Base-by-base conservation (phyloP, 2,329 filamentous ascomycete species). In the Fusarium austroafricanum region DNA sequence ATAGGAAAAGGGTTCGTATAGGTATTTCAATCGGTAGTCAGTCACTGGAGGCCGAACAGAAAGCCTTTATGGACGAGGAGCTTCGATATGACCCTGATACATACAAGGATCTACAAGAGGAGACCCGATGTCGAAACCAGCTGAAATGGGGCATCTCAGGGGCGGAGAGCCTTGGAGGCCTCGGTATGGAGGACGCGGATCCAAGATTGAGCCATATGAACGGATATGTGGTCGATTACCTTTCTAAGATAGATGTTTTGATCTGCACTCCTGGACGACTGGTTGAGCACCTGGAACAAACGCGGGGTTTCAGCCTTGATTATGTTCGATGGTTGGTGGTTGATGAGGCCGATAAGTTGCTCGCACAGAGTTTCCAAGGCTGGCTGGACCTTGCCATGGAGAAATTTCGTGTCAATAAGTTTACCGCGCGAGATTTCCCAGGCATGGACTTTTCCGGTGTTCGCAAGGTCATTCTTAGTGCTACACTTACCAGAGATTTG, bases 241-340 rank as follows among this genome's bases (percentile, higher is more conserved):
- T 81, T 4, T 93, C 92, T 5, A 92, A 90, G 70, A 89, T 97
- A 5, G 94, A 98, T 76, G 87, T 98, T 33, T 84, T 99, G 26
- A 91, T 97, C 50, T 96, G 93, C 77, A 98, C 95, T 0, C 95
- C 95, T 1, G 96, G 96, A 61, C 89, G 95, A 66, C 86, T 98
- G 1, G 93, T 98, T 6, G 95, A 98, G 73, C 95, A 98, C 78
- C 86, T 97, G 50, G 90, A 91, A 67, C 89, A 90, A 61, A 98
- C 95, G 0, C 87, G 88, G 5, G 94, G 93, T 0, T 97, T 98
- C 76, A 87, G 85, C 1, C 83, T 98, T 21, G 87, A 91, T 57
- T 86, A 92, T 75, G 83, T 97, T 6, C 88, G 92, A 63, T 98
- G 94, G 94, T 83, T 98, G 1, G 88, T 97, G 4, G 91, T 97